A percentile compares a stretch with the other conserved stretches of the same genome.
Conservation (phyloP, 129 eudicot genomes). For the Chrysanthemum lavandulifolium region DNA sequence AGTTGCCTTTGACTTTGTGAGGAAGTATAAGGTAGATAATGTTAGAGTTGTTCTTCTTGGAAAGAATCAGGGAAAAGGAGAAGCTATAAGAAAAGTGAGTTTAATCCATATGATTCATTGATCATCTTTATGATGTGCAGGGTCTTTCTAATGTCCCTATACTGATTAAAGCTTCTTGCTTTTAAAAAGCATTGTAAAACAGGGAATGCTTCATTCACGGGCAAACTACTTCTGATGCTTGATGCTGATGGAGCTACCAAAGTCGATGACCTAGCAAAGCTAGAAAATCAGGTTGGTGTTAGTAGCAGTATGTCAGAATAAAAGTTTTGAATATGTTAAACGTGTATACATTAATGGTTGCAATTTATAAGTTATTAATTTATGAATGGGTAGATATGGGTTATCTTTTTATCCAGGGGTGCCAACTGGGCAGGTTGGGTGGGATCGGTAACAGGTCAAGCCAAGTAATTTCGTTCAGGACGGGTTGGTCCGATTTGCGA, state of each 20-base stretch:
- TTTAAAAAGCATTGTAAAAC: constrained; percentile 92
- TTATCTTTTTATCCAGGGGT: no score
- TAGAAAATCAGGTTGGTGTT: constrained; percentile 82
- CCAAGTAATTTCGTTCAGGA: background rate
- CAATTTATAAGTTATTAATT: background rate
- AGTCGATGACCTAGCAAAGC: constrained; percentile 91
- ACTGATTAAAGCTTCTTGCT: constrained; percentile 75
- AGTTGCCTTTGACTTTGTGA: constrained; percentile 82
- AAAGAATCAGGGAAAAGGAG: constrained; percentile 95
- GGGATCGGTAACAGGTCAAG: background rate
- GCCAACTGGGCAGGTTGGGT: background rate
- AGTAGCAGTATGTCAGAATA: background rate
- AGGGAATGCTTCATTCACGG: constrained; percentile 99
- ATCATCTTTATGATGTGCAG: background rate
- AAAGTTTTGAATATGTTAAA: background rate
- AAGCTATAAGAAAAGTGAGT: constrained; percentile 99
- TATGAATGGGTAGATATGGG: no score
- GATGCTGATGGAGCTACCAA: constrained; percentile 99
- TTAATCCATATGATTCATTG: constrained; percentile 23
- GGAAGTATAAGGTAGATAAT: constrained; percentile 68
- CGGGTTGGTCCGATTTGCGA: background rate
- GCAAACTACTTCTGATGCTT: constrained; percentile 86
- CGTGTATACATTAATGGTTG: background rate
- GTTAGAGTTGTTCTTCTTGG: constrained; percentile 95
- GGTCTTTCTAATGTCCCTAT: background rate